phyloP scores from a whole-genome alignment of 1,284 basidiomycete genomes.

The Austropuccinia psidii region DNA sequence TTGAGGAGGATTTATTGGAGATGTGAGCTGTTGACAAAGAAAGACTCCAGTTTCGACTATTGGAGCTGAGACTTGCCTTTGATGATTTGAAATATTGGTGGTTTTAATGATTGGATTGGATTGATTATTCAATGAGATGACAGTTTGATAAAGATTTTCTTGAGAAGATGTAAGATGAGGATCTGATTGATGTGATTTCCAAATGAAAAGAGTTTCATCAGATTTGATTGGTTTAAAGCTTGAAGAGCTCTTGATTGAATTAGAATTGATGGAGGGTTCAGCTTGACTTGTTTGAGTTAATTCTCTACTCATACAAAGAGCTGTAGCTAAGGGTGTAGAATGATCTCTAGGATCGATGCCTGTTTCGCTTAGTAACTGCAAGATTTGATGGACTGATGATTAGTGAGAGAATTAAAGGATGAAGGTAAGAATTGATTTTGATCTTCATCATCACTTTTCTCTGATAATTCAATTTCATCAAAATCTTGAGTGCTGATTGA shows the following conservation, averaged over 20 bases:
- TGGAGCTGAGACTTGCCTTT: conserved; percentile 5
- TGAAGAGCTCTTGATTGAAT: no score
- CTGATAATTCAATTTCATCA: conserved; percentile 60
- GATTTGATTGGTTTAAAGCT: no score
- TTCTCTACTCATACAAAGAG: conserved; percentile 24
- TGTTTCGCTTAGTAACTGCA: no score
- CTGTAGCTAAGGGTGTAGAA: no score
- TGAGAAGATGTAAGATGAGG: not conserved
- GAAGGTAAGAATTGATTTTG: no score
- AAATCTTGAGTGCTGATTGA: conserved; percentile 56
- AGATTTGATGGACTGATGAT: no score
- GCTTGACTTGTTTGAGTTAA: conserved; percentile 5
- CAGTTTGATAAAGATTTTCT: not conserved
- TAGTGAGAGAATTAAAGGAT: no score
- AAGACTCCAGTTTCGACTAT: conserved; percentile 37
- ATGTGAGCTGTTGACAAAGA: conserved; percentile 10
- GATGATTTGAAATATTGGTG: not conserved
- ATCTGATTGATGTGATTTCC: no score
- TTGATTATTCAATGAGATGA: not conserved
- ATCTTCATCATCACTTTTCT: conserved; percentile 64
- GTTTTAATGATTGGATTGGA: not conserved
- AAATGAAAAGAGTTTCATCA: no score
- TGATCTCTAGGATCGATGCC: no score
- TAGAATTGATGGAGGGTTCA: no score
- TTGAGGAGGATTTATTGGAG: not conserved